Evolutionary conservation across 176 grass and related monocot species (phyloP).

Genomic region (Lolium multiflorum): DNA sequence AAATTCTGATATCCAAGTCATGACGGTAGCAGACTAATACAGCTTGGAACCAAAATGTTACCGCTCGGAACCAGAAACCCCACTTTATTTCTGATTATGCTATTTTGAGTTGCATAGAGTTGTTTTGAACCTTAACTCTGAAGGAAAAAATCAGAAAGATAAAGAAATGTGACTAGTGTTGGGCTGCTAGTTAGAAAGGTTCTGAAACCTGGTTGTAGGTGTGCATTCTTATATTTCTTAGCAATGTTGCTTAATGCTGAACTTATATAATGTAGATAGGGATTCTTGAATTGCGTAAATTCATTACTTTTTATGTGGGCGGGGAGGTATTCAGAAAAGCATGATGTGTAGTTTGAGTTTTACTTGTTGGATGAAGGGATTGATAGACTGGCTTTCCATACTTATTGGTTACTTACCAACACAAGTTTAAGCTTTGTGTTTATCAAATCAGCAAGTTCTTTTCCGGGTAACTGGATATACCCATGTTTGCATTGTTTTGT

Average conservation of each 20-base stretch:
- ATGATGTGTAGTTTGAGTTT: slow-evolving; percentile 5
- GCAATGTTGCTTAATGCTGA: slow-evolving; percentile 18
- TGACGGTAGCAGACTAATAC: not conserved
- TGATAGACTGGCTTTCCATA: slow-evolving; percentile 12
- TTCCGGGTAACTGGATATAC: slow-evolving; percentile 32
- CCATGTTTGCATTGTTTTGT: slow-evolving; percentile 9
- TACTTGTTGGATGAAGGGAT: slow-evolving; percentile 24
- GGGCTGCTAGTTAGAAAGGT: not conserved
- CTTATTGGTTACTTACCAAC: slow-evolving; percentile 6
- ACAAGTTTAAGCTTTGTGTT: slow-evolving; percentile 36
- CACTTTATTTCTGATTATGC: too few relatives aligned
- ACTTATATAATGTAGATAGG: slow-evolving; percentile 1
- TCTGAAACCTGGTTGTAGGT: slow-evolving; percentile 31
- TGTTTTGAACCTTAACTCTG: not conserved
- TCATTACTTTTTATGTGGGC: slow-evolving; percentile 22
- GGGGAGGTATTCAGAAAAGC: slow-evolving; percentile 9
- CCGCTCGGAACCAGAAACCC: too few relatives aligned
- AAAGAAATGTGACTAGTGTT: slow-evolving; percentile 9
- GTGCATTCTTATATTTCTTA: slow-evolving; percentile 4
- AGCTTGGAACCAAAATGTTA: not conserved
- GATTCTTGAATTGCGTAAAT: slow-evolving; percentile 10
- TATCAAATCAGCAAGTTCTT: slow-evolving; percentile 24
- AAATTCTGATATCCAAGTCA: not conserved
- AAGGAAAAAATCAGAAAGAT: not conserved
- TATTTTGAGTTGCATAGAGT: too few relatives aligned